A percentile compares a stretch with the other conserved stretches of the same genome.
phyloP scores from a whole-genome alignment of 768 basidiomycete species.

The Rhodocollybia butyracea region DNA sequence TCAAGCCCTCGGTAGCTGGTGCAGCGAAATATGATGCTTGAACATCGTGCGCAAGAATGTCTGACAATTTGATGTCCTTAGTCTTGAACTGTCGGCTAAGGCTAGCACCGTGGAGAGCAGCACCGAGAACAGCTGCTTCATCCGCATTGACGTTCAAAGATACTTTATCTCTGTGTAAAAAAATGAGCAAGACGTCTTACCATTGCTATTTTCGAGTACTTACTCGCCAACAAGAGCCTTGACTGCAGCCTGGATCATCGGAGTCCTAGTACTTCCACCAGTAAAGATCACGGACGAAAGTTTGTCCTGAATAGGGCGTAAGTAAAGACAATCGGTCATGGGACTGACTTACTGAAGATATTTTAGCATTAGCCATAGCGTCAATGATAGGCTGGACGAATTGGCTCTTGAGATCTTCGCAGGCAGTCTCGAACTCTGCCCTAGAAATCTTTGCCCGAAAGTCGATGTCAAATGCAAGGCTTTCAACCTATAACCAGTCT shows the following conservation, averaged over 20 bases:
- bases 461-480: conserved; percentile 86
- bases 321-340: not conserved
- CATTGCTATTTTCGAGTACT: conserved; percentile 29
- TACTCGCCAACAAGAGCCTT: conserved; percentile 75
- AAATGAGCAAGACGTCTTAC: not conserved
- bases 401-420: conserved; percentile 56
- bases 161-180: conserved; percentile 61
- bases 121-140: conserved; percentile 92
- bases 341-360: conserved; percentile 52
- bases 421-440: conserved; percentile 72
- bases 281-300: conserved; percentile 89
- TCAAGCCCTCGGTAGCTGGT: conserved; percentile 40
- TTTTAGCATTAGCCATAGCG: conserved; percentile 62
- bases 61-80: conserved; percentile 85
- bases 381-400: conserved; percentile 75
- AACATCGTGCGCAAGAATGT: conserved; percentile 71
- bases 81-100: conserved; percentile 92
- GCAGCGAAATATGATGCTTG: conserved; percentile 77
- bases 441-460: conserved; percentile 79
- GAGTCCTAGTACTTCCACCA: conserved; percentile 86
- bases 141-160: conserved; percentile 96
- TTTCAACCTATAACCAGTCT: conserved; percentile 74
- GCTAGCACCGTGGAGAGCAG: conserved; percentile 87
- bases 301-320: conserved; percentile 46
- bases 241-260: conserved; percentile 87